Evolutionary conservation across 768 basidiomycete species (phyloP).

Genomic region (Tylopilus vinaceipallidus): DNA sequence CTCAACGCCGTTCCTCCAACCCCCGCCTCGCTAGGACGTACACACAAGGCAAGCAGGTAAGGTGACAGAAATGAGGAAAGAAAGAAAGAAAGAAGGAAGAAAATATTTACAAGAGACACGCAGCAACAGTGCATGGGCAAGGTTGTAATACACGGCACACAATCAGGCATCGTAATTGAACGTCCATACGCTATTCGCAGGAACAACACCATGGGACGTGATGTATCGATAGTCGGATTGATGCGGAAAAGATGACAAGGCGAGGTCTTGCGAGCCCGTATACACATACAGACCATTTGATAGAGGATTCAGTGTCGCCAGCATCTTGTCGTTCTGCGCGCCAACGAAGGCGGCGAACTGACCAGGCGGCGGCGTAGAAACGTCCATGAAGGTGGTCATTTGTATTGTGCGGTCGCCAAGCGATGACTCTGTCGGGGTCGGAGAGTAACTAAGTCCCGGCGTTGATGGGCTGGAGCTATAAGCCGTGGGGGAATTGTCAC

Average conservation of each 20-base stretch:
- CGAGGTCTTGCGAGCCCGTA: conserved; percentile 14
- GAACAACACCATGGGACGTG: conserved; percentile 13
- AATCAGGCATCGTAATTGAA: conserved; percentile 15
- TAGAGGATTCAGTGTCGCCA: conserved; percentile 16
- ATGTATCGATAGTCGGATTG: conserved; percentile 13
- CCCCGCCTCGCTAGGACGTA: conserved; percentile 18
- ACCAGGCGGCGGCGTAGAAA: conserved; percentile 33
- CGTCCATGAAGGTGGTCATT: conserved; percentile 52
- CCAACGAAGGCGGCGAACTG: conserved; percentile 36
- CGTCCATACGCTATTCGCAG: conserved; percentile 15
- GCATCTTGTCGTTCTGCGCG: conserved; percentile 37
- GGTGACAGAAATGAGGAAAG: background rate
- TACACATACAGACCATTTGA: conserved; percentile 21
- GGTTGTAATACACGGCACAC: background rate
- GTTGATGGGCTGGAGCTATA: conserved; percentile 45
- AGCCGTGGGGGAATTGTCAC: conserved; percentile 21
- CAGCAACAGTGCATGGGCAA: conserved; percentile 6
- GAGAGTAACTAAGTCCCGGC: conserved; percentile 57
- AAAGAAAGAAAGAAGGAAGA: conserved; percentile 14
- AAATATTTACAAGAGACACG: conserved; percentile 23
- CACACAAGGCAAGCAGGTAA: conserved; percentile 28
- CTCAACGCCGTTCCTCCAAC: conserved; percentile 16
- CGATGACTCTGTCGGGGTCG: conserved; percentile 58
- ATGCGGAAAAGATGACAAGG: conserved; percentile 7
- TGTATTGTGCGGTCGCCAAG: conserved; percentile 56